phyloP scores from a whole-genome alignment of 208 protist genomes.

The Tritrichomonas foetus region DNA sequence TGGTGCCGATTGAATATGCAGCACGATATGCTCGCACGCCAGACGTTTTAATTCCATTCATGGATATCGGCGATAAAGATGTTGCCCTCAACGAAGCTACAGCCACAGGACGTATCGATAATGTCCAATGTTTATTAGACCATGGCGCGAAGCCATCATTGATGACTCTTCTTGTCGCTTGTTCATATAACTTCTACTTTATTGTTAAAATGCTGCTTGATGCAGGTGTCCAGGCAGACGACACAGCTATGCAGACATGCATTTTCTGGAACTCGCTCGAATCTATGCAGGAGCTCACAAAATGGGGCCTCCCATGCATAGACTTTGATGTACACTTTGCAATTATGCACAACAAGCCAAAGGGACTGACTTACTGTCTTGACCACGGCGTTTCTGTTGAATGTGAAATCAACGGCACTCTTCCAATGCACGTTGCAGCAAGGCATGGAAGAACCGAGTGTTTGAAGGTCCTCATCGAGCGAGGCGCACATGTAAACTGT shows the following conservation, averaged over 20 bases:
- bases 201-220: conserved; percentile 24
- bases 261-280: conserved; percentile 9
- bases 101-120: background rate
- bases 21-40: background rate
- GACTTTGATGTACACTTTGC: conserved; percentile 5
- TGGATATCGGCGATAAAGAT: background rate
- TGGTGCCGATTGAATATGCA: background rate
- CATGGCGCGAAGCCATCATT: background rate
- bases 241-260: conserved; percentile 23
- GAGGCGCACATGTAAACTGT: background rate
- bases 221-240: background rate
- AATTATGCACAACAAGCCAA: conserved; percentile 1
- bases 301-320: background rate
- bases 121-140: background rate
- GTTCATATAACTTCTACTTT: background rate
- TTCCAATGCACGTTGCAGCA: background rate
- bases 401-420: background rate
- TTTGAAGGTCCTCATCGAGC: background rate
- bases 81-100: background rate
- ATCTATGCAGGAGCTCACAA: background rate
- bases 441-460: background rate
- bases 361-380: background rate
- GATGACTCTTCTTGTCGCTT: background rate
- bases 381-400: background rate
- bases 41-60: background rate